These are phyloP conservation scores for Wickerhamomyces silvicola DNA, from an alignment of 805 yeast genomes.

Conservation along the genomic window DNA sequence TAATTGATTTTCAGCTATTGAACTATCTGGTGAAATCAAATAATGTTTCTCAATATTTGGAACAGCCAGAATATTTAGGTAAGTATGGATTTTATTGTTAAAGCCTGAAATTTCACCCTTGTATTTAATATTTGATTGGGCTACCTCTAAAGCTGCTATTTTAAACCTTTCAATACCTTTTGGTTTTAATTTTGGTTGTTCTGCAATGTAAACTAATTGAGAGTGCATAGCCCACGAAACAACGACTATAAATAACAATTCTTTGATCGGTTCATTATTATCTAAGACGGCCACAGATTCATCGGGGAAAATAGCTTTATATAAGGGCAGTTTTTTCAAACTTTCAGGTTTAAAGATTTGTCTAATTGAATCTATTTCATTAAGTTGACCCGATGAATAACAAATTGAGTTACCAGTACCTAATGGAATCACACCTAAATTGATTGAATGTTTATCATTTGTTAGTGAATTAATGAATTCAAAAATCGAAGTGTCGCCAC, in stretches of 20 bases:
- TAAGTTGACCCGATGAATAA: conserved; percentile 43
- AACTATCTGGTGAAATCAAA: conserved; percentile 19
- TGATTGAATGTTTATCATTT: conserved; percentile 7
- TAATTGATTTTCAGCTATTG: conserved; percentile 8
- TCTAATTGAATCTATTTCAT: conserved; percentile 29
- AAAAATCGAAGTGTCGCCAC: conserved; percentile 82
- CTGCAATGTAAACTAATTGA: conserved; percentile 74
- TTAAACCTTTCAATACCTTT: conserved; percentile 63
- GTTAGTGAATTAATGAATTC: conserved; percentile 60
- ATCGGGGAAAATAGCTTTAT: conserved; percentile 26
- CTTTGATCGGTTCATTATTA: conserved; percentile 2
- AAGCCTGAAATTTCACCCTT: neutral
- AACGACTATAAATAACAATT: conserved; percentile 46
- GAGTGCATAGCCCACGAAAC: conserved; percentile 87
- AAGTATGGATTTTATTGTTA: conserved; percentile 6
- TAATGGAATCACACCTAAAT: conserved; percentile 45
- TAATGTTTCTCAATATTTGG: conserved; percentile 18
- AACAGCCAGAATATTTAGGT: conserved; percentile 10
- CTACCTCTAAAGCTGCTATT: conserved; percentile 55
- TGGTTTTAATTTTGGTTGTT: conserved; percentile 56
- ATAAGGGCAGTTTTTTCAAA: conserved; percentile 25
- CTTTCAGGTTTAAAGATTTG: conserved; percentile 24
- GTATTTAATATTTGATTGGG: conserved; percentile 29
- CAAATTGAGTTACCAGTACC: conserved; percentile 88
- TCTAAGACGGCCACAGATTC: conserved; percentile 5